A percentile compares a stretch with the other conserved stretches of the same genome.
Evolutionary conservation across 805 yeast genomes (phyloP).

Genomic region (Kodamaea neixiangensis): DNA sequence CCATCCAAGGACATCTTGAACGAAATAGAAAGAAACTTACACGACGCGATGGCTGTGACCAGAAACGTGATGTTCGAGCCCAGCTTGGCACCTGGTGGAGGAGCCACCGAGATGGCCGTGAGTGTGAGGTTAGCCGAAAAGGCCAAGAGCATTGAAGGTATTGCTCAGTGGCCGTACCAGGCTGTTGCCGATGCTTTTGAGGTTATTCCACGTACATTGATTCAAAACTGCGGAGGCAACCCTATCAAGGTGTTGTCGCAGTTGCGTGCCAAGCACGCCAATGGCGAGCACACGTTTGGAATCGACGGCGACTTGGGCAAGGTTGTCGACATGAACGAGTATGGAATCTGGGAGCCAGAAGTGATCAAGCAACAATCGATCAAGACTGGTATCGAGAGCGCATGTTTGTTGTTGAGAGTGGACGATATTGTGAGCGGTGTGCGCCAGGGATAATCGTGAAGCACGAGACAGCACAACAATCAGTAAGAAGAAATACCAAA

Average conservation of each 20-base stretch:
- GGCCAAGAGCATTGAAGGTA: conserved; percentile 91
- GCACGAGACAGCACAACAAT: too few species aligned
- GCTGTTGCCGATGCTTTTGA: conserved; percentile 99
- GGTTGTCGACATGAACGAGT: conserved; percentile 91
- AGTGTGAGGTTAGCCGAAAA: conserved; percentile 83
- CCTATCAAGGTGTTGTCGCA: conserved; percentile 88
- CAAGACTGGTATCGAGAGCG: conserved; percentile 97
- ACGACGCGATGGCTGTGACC: conserved; percentile 98
- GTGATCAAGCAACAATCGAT: conserved; percentile 95
- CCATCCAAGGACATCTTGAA: conserved; percentile 95
- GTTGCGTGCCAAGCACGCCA: conserved; percentile 94
- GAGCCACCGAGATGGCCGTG: conserved; percentile 99
- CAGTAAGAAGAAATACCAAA: neutral
- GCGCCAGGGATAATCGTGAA: conserved; percentile 40
- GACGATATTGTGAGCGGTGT: conserved; percentile 98
- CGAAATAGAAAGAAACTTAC: conserved; percentile 95
- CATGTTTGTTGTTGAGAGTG: conserved; percentile 89
- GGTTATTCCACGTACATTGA: conserved; percentile 94
- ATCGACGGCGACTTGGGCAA: conserved; percentile 94
- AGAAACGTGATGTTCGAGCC: conserved; percentile 95
- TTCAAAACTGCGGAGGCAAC: conserved; percentile 97
- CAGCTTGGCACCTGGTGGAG: conserved; percentile 96
- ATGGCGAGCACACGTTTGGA: conserved; percentile 83
- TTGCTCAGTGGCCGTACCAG: conserved; percentile 97
- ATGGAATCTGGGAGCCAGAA: conserved; percentile 99